These are phyloP conservation scores for Podila minutissima DNA, from an alignment of 192 early-diverging fungal genomes.

Conservation along the genomic window DNA sequence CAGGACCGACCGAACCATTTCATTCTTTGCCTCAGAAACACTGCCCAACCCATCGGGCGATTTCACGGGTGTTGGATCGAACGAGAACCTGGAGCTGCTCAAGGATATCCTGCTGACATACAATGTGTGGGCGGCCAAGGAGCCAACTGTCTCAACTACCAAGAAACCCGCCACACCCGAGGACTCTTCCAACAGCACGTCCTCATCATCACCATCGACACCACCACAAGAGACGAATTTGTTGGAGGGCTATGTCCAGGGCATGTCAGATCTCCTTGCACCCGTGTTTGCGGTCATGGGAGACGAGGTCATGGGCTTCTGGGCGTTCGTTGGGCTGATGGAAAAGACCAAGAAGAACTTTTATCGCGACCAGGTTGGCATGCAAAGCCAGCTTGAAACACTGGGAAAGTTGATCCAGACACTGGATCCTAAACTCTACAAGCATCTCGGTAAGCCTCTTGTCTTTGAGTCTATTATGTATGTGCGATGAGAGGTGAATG, in stretches of 20 bases:
- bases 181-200: background rate
- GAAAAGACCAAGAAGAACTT: slow-evolving; percentile 92
- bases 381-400: slow-evolving; percentile 88
- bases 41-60: slow-evolving; percentile 60
- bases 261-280: slow-evolving; percentile 95
- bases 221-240: slow-evolving; percentile 31
- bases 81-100: slow-evolving; percentile 84
- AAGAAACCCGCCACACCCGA: background rate
- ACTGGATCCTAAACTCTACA: slow-evolving; percentile 85
- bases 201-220: background rate
- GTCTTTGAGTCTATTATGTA: too few species aligned
- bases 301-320: slow-evolving; percentile 93
- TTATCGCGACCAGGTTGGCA: slow-evolving; percentile 91
- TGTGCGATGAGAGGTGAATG: too few species aligned
- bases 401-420: slow-evolving; percentile 87
- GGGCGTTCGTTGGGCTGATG: slow-evolving; percentile 94
- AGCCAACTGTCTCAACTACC: too few species aligned
- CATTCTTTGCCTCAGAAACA: slow-evolving; percentile 81
- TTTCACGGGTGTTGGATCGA: slow-evolving; percentile 64
- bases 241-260: slow-evolving; percentile 88
- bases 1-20: slow-evolving; percentile 90
- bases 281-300: slow-evolving; percentile 89
- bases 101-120: slow-evolving; percentile 94
- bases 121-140: slow-evolving; percentile 66
- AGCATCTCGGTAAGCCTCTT: slow-evolving; percentile 70